Evolutionary conservation across 2,329 filamentous ascomycete species (phyloP).

Genomic region (Dissoconium aciculare): DNA sequence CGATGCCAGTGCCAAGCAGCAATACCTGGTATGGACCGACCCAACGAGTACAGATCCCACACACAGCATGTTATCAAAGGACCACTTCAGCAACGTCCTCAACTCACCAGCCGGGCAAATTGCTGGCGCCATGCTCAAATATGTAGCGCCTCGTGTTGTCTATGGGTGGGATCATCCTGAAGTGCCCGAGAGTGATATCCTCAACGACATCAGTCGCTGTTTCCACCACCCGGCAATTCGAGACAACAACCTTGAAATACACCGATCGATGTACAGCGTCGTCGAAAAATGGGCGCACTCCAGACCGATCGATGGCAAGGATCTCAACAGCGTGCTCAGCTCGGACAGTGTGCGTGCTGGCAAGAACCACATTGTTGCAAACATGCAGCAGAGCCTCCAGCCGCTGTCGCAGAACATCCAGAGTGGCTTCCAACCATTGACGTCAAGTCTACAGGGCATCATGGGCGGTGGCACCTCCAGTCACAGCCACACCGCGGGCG

Average conservation of each 20-base stretch:
- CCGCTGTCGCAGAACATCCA: conserved; percentile 14
- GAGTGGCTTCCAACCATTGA: conserved; percentile 6
- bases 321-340: conserved; percentile 60
- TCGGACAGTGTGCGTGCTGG: conserved; percentile 72
- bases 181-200: conserved; percentile 67
- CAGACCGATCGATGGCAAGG: conserved; percentile 47
- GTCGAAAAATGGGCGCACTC: conserved; percentile 64
- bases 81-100: conserved; percentile 37
- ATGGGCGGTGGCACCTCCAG: conserved; percentile 12
- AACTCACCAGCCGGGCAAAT: conserved; percentile 36
- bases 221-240: conserved; percentile 87
- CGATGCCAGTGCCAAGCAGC: conserved; percentile 35
- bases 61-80: conserved; percentile 38
- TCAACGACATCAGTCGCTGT: conserved; percentile 62
- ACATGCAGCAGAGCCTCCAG: conserved; percentile 15
- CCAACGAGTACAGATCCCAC: conserved; percentile 35
- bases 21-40: conserved; percentile 37
- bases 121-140: conserved; percentile 54
- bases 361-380: conserved; percentile 50
- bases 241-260: conserved; percentile 60
- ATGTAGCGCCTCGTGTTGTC: conserved; percentile 70
- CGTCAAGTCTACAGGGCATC: conserved; percentile 5
- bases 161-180: conserved; percentile 87
- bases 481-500: conserved; percentile 17
- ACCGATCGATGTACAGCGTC: conserved; percentile 75